A percentile compares a stretch with the other conserved stretches of the same genome.
Conservation (phyloP, 495 filamentous ascomycete genomes). For the Friedmanniomyces endolithicus region DNA sequence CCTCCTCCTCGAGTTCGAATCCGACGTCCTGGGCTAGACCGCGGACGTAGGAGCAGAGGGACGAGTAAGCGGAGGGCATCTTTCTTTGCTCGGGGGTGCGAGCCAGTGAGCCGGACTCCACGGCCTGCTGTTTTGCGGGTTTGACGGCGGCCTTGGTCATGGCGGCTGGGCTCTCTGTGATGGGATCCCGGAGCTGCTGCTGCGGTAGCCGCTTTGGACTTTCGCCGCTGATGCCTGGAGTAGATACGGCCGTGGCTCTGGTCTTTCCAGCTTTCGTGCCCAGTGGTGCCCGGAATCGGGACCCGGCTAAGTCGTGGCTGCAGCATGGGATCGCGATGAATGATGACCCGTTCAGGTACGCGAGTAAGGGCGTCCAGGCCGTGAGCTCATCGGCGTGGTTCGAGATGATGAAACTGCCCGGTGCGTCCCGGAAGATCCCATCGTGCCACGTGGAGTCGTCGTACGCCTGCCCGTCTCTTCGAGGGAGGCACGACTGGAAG, state of each 20-base stretch:
- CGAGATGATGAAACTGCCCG: slow-evolving; percentile 81
- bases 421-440: slow-evolving; percentile 46
- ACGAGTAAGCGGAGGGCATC: slow-evolving; percentile 52
- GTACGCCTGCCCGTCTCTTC: slow-evolving; percentile 10
- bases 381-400: slow-evolving; percentile 96
- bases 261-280: neutral
- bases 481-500: slow-evolving; percentile 23
- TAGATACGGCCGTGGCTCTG: neutral
- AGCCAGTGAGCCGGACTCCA: slow-evolving; percentile 23
- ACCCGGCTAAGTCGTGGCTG: slow-evolving; percentile 72
- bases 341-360: slow-evolving; percentile 56
- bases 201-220: slow-evolving; percentile 7
- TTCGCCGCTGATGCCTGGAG: too few relatives aligned
- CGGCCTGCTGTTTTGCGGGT: neutral
- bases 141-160: neutral
- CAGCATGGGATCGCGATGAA: slow-evolving; percentile 94
- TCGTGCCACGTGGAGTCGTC: slow-evolving; percentile 34
- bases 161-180: too few relatives aligned
- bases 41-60: slow-evolving; percentile 58
- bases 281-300: slow-evolving; percentile 49
- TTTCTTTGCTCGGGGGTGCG: slow-evolving; percentile 23
- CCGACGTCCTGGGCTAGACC: slow-evolving; percentile 55
- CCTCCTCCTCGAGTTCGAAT: slow-evolving; percentile 64
- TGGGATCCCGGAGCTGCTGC: too few relatives aligned
- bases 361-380: slow-evolving; percentile 85